Evolutionary conservation across 768 basidiomycete species (phyloP).

Genomic region (Tricholoma flavovirens): DNA sequence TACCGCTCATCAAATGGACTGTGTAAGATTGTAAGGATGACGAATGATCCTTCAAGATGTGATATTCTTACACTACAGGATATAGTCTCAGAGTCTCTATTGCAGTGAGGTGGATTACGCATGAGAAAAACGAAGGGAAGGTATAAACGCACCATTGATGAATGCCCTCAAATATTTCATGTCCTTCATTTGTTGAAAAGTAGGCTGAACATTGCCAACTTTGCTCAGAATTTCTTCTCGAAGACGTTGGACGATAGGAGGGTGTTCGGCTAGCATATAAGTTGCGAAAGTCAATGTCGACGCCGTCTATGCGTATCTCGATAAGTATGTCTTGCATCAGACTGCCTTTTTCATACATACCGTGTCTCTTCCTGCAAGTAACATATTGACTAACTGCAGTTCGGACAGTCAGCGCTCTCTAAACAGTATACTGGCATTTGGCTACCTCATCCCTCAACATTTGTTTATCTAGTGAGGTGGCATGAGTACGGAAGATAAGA

Average conservation of each 20-base stretch:
- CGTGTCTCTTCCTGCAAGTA: constrained; percentile 42
- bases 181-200: constrained; percentile 38
- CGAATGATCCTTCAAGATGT: not conserved
- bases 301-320: constrained; percentile 27
- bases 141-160: constrained; percentile 24
- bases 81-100: constrained; percentile 49
- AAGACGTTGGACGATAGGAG: constrained; percentile 32
- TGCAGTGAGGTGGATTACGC: not conserved
- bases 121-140: not conserved
- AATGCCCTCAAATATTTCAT: constrained; percentile 40
- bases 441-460: not conserved
- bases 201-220: constrained; percentile 35
- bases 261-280: constrained; percentile 41
- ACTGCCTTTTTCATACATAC: constrained; percentile 8
- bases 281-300: constrained; percentile 34
- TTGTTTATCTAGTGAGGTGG: not conserved
- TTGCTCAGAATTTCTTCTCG: constrained; percentile 35
- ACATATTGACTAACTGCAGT: constrained; percentile 29
- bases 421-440: not conserved
- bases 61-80: constrained; percentile 38
- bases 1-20: not conserved
- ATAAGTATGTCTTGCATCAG: not conserved
- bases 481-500: not conserved
- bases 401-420: not conserved
- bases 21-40: not conserved